Evolutionary conservation across 768 basidiomycete species (phyloP), one percentile per base, ranked within the genome.

Genomic region (Rhodotorula paludigena): DNA sequence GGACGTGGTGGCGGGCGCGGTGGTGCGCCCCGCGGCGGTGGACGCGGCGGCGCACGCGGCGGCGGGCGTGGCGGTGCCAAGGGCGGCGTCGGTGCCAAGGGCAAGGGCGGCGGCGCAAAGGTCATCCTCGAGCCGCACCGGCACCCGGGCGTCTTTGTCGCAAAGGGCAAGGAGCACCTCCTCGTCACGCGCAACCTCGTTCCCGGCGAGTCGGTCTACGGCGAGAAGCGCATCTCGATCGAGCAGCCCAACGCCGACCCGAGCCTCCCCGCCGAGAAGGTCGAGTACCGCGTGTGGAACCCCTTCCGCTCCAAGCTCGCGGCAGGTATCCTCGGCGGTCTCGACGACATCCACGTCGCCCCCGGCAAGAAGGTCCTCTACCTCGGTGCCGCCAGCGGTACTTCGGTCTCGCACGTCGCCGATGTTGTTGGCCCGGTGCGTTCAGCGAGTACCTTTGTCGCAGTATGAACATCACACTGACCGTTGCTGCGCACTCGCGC

Each of bases 241-340:
- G 90, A 92, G 21, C 81, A 80, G 28, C 86, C 83, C 51, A 59
- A 54, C 30, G 62, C 66, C 20, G 56, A 64, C 76, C 74, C 78
- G 74, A 44, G 68, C 64, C 35, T 63, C 23, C 77, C 78, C 57
- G 80, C 80, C 73, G 89, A 87, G 66, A 99, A 99, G 82, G 83
- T 86, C 72, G 96, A 99, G 80, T 99, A 97, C 80, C 84, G 96
- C 62, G 96, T 99, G 38, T 99, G 96, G 96, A 99, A 99, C 82
- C 96, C 96, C 54, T 99, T 99, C 86, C 85, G 96, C 73, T 86
- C 85, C 77, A 99, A 98, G 83, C 79, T 99, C 73, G 96, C 96
- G 38, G 96, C 96, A 44, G 96, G 96, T 79, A 89, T 98, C 57
- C 82, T 98, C 66, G 90, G 92, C 70, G 96, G 96, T 76, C 81